Evolutionary conservation across 2,329 filamentous ascomycete genomes (phyloP), one percentile per base, ranked within the genome.

Genomic region (Exserohilum turcica): DNA sequence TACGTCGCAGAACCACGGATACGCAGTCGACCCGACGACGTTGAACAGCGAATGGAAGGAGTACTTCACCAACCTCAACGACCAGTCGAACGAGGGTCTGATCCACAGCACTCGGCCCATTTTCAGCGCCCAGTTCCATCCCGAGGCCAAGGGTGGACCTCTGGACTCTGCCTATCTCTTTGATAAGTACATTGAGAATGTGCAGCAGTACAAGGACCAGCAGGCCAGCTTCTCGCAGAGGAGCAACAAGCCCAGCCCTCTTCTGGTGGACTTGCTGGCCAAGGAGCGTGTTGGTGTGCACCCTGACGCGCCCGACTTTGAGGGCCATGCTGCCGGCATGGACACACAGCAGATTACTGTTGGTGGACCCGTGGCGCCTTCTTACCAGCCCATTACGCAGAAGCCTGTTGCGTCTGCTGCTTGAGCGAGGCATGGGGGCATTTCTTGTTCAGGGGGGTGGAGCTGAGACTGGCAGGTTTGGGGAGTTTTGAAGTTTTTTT

Each of bases 91-190:
- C 77, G 94, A 99, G 82, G 93, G 90, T 55, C 91, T 99, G 86
- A 92, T 97, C 74, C 94, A 99, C 84, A 92, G 89, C 79, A 89
- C 90, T 53, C 90, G 93, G 31, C 94, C 94, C 59, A 99, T 99
- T 75, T 97, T 99, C 84, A 93, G 90, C 60, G 96, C 92, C 19
- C 94, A 99, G 78, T 99, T 99, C 86, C 94, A 99, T 74, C 94
- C 94, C 13, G 94, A 99, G 79, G 94, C 94, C 65, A 96, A 96
- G 83, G 94, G 94, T 56, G 94, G 94, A 48, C 94, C 94, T 48
- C 89, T 96, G 78, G 94, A 99, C 81, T 95, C 91, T 60, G 87
- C 91, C 2, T 97, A 96, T 79, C 84, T 99, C 55, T 99, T 99
- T 71, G 94, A 99, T 78, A 91, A 91, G 80, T 99, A 97, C 79